These are phyloP conservation scores for Durio zibethinus DNA, from an alignment of 345 rosid genomes.

Conservation along the genomic window DNA sequence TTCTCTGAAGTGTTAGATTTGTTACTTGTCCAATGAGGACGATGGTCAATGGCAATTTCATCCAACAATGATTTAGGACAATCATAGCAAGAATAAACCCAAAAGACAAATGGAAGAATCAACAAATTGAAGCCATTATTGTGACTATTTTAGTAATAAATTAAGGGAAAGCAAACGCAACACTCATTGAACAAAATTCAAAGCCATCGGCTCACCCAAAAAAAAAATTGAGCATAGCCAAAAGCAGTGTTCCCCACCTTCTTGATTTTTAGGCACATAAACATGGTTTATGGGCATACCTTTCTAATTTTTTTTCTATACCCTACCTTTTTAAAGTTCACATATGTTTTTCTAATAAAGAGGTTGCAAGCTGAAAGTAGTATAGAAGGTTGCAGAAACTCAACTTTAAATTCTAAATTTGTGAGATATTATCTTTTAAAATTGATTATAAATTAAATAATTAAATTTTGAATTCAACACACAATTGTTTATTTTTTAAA, in stretches of 20 bases:
- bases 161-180: conserved; percentile 29
- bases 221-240: conserved; percentile 2
- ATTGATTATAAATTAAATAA: no score
- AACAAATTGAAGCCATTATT: conserved; percentile 14
- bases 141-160: conserved; percentile 16
- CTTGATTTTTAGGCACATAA: conserved; percentile 27
- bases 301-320: not conserved
- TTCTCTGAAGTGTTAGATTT: not conserved
- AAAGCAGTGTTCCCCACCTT: conserved; percentile 17
- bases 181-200: conserved; percentile 31
- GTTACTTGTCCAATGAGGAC: not conserved
- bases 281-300: conserved; percentile 23
- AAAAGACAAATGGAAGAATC: not conserved
- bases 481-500: no score
- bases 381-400: no score
- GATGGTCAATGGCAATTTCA: not conserved
- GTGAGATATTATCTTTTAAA: no score
- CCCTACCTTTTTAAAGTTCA: not conserved
- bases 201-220: conserved; percentile 26
- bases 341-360: no score
- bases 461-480: no score
- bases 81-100: not conserved
- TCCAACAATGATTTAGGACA: not conserved
- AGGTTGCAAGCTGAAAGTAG: no score
- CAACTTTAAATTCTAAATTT: no score